Evolutionary conservation across 23 red algal species (phyloP).

Genomic region (Cyanidiococcus yangmingshanensis): DNA sequence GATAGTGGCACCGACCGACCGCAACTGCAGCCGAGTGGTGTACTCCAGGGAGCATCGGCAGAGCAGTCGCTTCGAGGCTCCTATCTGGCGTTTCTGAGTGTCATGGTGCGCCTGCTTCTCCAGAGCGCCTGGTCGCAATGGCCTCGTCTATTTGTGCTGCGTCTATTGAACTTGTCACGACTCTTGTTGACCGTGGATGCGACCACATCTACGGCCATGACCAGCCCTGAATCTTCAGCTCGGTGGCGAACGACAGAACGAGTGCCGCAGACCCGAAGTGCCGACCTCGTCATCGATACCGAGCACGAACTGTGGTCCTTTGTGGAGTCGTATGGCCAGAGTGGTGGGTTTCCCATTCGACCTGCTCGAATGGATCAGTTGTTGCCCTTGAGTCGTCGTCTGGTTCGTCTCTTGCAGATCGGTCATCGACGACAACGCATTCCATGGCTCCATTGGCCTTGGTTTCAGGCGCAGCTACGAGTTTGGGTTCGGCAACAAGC

Average conservation of each 20-base stretch:
- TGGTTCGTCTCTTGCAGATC: neutral
- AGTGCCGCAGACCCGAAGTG: neutral
- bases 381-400: neutral
- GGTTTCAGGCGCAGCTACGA: neutral
- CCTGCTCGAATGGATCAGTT: neutral
- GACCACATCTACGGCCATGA: neutral
- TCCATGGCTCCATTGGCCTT: neutral
- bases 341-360: neutral
- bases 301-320: neutral
- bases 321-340: neutral
- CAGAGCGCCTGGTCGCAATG: neutral
- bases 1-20: neutral
- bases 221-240: neutral
- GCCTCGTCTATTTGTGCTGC: neutral
- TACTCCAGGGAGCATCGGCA: no score
- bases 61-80: neutral
- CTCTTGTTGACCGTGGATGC: neutral
- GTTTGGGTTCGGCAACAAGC: neutral
- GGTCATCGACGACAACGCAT: conserved; percentile 1
- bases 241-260: neutral
- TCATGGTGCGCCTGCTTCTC: neutral
- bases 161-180: neutral
- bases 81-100: neutral
- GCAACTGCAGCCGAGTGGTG: no score
- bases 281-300: neutral